A percentile compares a stretch with the other conserved stretches of the same genome.
Conservation (phyloP, 1,284 basidiomycete species). For the Apiotrichum porosum region DNA sequence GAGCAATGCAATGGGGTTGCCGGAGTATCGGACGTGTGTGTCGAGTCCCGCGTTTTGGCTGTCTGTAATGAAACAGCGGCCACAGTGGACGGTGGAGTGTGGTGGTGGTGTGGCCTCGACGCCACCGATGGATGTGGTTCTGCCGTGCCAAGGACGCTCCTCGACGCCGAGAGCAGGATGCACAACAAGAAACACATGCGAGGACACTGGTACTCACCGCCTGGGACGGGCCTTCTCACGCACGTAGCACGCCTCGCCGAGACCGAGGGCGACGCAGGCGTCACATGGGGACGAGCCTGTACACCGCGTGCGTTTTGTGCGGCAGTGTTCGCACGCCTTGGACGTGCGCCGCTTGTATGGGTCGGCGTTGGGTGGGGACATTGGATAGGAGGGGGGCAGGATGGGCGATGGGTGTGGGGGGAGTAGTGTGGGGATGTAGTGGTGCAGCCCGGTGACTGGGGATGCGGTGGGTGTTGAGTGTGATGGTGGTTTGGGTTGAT, state of each 20-base stretch:
- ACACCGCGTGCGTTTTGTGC: slow-evolving; percentile 21
- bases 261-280: slow-evolving; percentile 16
- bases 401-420: not conserved
- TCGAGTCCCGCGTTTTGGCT: too few species aligned
- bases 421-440: not conserved
- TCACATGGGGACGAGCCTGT: slow-evolving; percentile 22
- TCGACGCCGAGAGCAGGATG: too few species aligned
- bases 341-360: slow-evolving; percentile 16
- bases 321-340: slow-evolving; percentile 29
- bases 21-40: too few species aligned
- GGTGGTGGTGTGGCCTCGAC: too few species aligned
- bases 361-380: slow-evolving; percentile 8
- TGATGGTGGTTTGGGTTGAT: not conserved
- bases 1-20: not conserved
- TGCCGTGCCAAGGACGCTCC: too few species aligned
- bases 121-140: too few species aligned
- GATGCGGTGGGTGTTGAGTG: not conserved
- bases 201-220: slow-evolving; percentile 22
- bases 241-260: slow-evolving; percentile 17
- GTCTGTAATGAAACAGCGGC: too few species aligned
- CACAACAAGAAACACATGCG: too few species aligned
- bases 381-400: not conserved
- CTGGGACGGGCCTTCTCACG: slow-evolving; percentile 24
- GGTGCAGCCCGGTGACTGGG: too few species aligned
- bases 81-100: too few species aligned